These are phyloP conservation scores for Fusarium devonianum DNA, from an alignment of 2,329 filamentous ascomycete genomes.

Conservation along the genomic window DNA sequence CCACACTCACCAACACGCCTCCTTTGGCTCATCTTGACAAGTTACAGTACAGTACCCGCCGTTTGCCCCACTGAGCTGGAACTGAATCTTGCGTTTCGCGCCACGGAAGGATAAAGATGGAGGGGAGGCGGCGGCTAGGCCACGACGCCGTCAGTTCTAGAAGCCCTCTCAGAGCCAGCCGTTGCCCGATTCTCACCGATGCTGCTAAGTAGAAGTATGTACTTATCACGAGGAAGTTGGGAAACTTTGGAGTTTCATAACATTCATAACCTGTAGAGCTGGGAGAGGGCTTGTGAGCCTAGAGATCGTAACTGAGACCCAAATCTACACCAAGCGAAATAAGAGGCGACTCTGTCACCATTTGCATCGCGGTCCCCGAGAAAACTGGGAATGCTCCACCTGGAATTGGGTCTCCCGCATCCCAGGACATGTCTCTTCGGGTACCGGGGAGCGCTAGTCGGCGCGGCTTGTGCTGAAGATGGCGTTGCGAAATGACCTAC, in stretches of 20 bases:
- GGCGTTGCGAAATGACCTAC: slow-evolving; percentile 26
- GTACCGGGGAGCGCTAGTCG: slow-evolving; percentile 23
- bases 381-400: slow-evolving; percentile 30
- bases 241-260: too few species aligned
- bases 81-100: slow-evolving; percentile 19
- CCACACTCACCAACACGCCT: too few species aligned
- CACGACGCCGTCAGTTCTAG: slow-evolving; percentile 1
- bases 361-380: slow-evolving; percentile 25
- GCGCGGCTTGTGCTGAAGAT: slow-evolving; percentile 22
- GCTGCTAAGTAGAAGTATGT: slow-evolving; percentile 3
- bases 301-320: not conserved
- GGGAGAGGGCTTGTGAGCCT: too few species aligned
- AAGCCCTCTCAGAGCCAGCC: not conserved
- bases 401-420: slow-evolving; percentile 35
- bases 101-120: slow-evolving; percentile 8
- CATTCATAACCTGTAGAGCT: too few species aligned
- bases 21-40: too few species aligned
- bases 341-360: not conserved
- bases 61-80: slow-evolving; percentile 15
- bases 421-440: slow-evolving; percentile 25
- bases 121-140: slow-evolving; percentile 24
- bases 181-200: slow-evolving; percentile 17
- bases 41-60: too few species aligned
- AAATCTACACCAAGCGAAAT: not conserved
- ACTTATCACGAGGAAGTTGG: too few species aligned